Evolutionary conservation across 495 filamentous ascomycete genomes (phyloP).

Genomic region (Hypoxylon perforatum): DNA sequence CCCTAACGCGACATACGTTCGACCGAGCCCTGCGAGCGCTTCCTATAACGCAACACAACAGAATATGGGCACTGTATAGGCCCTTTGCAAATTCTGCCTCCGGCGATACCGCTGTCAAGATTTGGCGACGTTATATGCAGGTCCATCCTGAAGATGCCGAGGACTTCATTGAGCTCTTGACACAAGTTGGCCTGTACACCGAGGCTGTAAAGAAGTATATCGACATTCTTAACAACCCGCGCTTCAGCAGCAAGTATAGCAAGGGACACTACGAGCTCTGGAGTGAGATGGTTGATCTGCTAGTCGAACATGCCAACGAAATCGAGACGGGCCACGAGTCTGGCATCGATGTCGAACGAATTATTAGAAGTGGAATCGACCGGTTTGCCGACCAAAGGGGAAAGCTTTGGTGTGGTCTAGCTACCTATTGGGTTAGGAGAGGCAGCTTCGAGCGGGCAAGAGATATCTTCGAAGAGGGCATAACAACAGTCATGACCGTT

Average conservation of each 20-base stretch:
- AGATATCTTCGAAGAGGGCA: slow-evolving; percentile 96
- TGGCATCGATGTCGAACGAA: slow-evolving; percentile 91
- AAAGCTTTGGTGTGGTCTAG: slow-evolving; percentile 95
- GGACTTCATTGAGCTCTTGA: slow-evolving; percentile 89
- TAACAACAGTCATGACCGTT: slow-evolving; percentile 99
- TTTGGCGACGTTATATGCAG: slow-evolving; percentile 98
- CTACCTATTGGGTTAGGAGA: slow-evolving; percentile 95
- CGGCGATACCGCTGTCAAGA: slow-evolving; percentile 88
- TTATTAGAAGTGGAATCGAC: slow-evolving; percentile 91
- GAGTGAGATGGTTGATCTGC: slow-evolving; percentile 97
- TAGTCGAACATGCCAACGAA: slow-evolving; percentile 90
- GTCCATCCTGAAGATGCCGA: slow-evolving; percentile 96
- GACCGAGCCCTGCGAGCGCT: slow-evolving; percentile 93
- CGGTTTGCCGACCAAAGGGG: slow-evolving; percentile 95
- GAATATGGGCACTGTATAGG: slow-evolving; percentile 93
- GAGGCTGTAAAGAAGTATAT: slow-evolving; percentile 95
- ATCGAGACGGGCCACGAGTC: slow-evolving; percentile 81
- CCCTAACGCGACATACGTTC: slow-evolving; percentile 89
- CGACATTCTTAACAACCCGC: slow-evolving; percentile 90
- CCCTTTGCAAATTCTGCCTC: slow-evolving; percentile 94
- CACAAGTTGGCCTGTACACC: slow-evolving; percentile 85
- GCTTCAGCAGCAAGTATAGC: slow-evolving; percentile 89
- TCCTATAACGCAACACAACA: slow-evolving; percentile 96
- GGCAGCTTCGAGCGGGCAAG: slow-evolving; percentile 89
- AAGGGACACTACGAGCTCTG: slow-evolving; percentile 97